Conservation (phyloP, 2,329 filamentous ascomycete species). For the Tolypocladium endophyticum region DNA sequence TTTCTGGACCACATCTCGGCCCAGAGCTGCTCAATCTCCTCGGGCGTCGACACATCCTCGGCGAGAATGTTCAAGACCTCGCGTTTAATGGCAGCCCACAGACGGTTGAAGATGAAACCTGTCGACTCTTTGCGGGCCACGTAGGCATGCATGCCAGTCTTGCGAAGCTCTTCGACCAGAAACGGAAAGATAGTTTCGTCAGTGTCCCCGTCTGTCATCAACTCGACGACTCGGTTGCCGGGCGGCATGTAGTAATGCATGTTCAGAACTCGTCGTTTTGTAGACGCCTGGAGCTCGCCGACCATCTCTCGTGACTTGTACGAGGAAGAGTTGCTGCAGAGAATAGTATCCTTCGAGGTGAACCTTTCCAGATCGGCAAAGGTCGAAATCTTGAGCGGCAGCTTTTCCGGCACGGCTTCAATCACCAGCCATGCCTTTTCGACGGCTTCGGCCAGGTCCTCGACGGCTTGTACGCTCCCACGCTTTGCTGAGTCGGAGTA, state of each 20-base stretch:
- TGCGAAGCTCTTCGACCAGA: constrained; percentile 25
- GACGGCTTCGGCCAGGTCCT: constrained; percentile 28
- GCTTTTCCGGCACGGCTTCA: constrained; percentile 40
- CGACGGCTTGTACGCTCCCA: constrained; percentile 20
- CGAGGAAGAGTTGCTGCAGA: constrained; percentile 40
- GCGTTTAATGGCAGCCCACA: constrained; percentile 47
- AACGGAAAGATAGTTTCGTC: constrained; percentile 31
- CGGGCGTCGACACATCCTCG: constrained; percentile 36
- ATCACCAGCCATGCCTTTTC: constrained; percentile 40
- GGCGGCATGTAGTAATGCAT: constrained; percentile 43
- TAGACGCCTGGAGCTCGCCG: constrained; percentile 23
- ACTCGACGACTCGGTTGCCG: constrained; percentile 33
- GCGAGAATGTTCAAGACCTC: constrained; percentile 37
- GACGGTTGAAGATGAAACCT: constrained; percentile 43
- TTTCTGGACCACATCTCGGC: constrained; percentile 22
- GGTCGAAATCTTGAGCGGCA: constrained; percentile 35
- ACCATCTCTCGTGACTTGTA: constrained; percentile 41
- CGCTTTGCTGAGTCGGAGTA: constrained; percentile 11
- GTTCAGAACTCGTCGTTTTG: constrained; percentile 31
- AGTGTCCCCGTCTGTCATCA: constrained; percentile 42
- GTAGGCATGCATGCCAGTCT: constrained; percentile 30
- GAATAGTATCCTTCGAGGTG: constrained; percentile 32
- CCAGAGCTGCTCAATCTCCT: constrained; percentile 40
- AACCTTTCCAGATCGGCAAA: constrained; percentile 34
- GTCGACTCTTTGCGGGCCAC: constrained; percentile 36